These are phyloP conservation scores for Gossypium ekmanianum DNA, from an alignment of 345 rosid species.

Conservation along the genomic window DNA sequence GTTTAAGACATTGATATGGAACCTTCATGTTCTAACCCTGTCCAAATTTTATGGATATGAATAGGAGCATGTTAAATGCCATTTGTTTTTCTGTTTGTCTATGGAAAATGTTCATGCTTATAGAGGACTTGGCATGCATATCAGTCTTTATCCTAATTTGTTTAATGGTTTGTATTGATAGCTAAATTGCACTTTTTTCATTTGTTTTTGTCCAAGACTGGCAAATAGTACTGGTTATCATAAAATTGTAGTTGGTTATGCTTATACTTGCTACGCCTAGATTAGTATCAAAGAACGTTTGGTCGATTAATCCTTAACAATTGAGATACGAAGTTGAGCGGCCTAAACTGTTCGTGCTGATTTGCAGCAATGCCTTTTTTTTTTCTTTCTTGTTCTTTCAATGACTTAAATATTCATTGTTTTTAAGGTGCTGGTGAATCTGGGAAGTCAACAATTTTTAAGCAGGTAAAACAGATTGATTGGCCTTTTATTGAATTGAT, in stretches of 20 bases:
- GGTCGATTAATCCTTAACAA: neutral
- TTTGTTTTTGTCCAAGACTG: neutral
- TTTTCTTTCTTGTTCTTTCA: neutral
- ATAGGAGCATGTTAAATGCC: neutral
- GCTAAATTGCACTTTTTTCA: neutral
- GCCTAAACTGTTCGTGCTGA: neutral
- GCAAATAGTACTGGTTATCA: neutral
- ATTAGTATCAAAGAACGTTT: neutral
- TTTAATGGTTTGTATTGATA: neutral
- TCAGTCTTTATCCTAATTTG: neutral
- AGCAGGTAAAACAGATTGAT: slow-evolving; percentile 61
- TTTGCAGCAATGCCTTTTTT: neutral
- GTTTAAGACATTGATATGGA: neutral
- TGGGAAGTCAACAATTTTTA: slow-evolving; percentile 97
- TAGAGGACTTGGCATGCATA: neutral
- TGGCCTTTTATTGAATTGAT: neutral
- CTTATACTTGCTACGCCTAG: neutral
- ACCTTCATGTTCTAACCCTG: slow-evolving; percentile 2
- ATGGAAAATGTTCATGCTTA: neutral
- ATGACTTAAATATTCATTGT: slow-evolving; percentile 13
- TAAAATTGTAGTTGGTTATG: neutral
- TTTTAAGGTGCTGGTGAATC: slow-evolving; percentile 94
- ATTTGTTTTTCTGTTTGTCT: neutral
- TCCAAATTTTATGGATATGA: neutral
- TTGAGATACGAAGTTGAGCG: neutral